These are phyloP conservation scores for Backusella circina DNA, from an alignment of 192 early-diverging fungal species.

Conservation along the genomic window DNA sequence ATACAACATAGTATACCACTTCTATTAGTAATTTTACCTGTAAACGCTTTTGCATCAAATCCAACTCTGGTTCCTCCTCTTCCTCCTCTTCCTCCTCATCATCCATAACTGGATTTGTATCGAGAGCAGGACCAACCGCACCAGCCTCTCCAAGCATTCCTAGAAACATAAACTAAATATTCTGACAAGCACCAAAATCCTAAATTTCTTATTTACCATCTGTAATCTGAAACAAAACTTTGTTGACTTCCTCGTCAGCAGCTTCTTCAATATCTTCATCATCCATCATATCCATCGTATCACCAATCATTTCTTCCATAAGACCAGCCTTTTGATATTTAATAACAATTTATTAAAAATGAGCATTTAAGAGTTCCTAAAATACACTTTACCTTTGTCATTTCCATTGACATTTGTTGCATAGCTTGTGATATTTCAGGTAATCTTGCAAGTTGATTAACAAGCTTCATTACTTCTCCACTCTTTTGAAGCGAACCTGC, in stretches of 20 bases:
- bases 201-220: conserved; percentile 52
- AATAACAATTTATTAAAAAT: neutral
- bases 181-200: neutral
- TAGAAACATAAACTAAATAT: conserved; percentile 7
- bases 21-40: conserved; percentile 59
- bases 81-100: conserved; percentile 48
- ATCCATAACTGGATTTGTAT: conserved; percentile 29
- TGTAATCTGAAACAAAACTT: conserved; percentile 84
- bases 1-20: neutral
- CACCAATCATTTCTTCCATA: conserved; percentile 94
- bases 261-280: conserved; percentile 93
- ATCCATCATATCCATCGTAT: conserved; percentile 82
- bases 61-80: conserved; percentile 72
- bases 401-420: conserved; percentile 93
- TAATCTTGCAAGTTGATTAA: conserved; percentile 83
- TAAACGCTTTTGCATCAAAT: conserved; percentile 84
- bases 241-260: conserved; percentile 91
- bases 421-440: conserved; percentile 82
- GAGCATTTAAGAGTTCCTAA: neutral
- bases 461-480: conserved; percentile 86
- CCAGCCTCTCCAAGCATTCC: conserved; percentile 58
- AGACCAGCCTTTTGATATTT: conserved; percentile 72
- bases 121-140: conserved; percentile 50
- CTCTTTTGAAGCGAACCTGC: conserved; percentile 84
- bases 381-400: conserved; percentile 76